Base-by-base conservation (phyloP, 2,329 filamentous ascomycete genomes). In the Paraphoma sp. region DNA sequence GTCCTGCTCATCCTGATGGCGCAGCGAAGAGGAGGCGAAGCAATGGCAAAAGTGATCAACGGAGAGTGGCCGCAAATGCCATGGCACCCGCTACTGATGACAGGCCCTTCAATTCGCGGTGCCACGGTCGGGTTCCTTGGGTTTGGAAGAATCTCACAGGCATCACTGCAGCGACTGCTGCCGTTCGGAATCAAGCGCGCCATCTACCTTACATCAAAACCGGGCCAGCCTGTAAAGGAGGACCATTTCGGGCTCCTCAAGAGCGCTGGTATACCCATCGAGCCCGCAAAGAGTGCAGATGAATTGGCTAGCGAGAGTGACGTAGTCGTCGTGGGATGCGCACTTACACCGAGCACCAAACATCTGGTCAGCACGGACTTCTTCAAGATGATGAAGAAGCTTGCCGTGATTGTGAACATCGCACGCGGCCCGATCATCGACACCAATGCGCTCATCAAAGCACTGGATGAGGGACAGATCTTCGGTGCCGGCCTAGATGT, bases 351-450 rank as follows among this genome's bases (percentile, higher is more conserved):
- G 1, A 55, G 53, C 11, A 74, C 71, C 1, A 72, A 67, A 33
- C 67, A 74, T 53, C 52, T 74, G 2, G 60, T 74, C 6, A 62
- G 61, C 38, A 58, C 59, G 2, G 58, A 64, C 8, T 74, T 74
- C 58, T 80, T 86, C 29, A 71, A 57, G 1, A 73, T 74, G 62
- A 84, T 83, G 80, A 86, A 85, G 69, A 75, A 79, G 16, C 80
- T 81, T 0, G 80, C 83, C 0, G 77, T 86, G 6, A 72, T 87
- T 28, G 78, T 87, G 52, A 87, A 87, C 62, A 86, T 84, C 0
- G 84, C 84, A 5, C 77, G 84, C 18, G 84, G 84, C 0, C 80
- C 81, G 2, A 78, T 86, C 16, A 80, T 86, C 33, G 82, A 86
- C 61, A 84, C 86, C 53, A 75, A 76, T 3, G 83, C 83, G 1